Evolutionary conservation across 163 green algal genomes (phyloP).

Genomic region (Prototheca stagnorum): DNA sequence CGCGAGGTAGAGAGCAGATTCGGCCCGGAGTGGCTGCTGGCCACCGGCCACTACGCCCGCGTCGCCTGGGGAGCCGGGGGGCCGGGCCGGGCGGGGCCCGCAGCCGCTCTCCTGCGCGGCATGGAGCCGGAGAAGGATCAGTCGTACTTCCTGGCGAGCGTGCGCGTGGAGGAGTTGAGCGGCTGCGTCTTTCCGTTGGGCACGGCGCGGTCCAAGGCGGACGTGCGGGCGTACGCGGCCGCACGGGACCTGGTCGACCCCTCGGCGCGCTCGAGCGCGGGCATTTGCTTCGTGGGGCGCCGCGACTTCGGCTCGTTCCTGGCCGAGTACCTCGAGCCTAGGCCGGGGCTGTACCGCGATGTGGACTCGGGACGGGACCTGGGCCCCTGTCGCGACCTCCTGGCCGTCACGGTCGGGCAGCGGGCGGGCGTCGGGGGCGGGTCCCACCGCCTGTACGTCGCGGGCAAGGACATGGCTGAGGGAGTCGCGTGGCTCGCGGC

Average conservation of each 20-base stretch:
- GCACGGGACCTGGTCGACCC: constrained; percentile 21
- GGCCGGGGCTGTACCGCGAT: constrained; percentile 32
- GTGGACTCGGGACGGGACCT: constrained; percentile 24
- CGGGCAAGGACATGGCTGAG: constrained; percentile 47
- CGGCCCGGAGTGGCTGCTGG: no score
- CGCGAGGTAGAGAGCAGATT: no score
- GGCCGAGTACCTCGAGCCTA: constrained; percentile 33
- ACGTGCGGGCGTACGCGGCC: constrained; percentile 35
- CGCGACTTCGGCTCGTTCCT: constrained; percentile 61
- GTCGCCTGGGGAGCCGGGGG: constrained; percentile 3
- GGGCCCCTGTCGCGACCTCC: constrained; percentile 37
- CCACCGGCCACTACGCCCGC: constrained; percentile 63
- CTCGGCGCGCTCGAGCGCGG: constrained; percentile 37
- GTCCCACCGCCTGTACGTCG: constrained; percentile 39
- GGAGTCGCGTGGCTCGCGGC: constrained; percentile 31
- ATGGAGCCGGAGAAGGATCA: constrained; percentile 55
- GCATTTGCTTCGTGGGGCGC: constrained; percentile 73
- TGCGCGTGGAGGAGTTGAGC: constrained; percentile 25
- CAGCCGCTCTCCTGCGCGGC: constrained; percentile 24
- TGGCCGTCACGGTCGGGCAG: constrained; percentile 56
- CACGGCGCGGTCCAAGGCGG: constrained; percentile 36
- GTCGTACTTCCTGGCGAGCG: constrained; percentile 62
- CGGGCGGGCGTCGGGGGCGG: constrained; percentile 36
- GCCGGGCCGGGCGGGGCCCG: not conserved
- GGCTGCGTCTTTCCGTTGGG: constrained; percentile 51